Evolutionary conservation across 2,329 filamentous ascomycete genomes (phyloP), one percentile per base, ranked within the genome.

Genomic region (Colletotrichum sp.): DNA sequence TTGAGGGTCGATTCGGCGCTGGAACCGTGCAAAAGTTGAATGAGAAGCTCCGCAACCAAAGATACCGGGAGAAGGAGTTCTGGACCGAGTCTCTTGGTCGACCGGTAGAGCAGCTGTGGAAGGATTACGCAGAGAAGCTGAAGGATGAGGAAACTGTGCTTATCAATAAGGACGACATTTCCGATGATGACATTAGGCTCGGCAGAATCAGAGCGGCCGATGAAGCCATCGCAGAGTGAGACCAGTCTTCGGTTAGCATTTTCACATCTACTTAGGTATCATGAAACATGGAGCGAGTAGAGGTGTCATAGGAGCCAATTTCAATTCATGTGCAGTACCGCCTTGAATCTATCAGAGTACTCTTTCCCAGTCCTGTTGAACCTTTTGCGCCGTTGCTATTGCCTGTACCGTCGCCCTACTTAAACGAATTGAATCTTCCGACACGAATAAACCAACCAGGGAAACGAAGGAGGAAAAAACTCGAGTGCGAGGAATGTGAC

Each of bases 51-150:
- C 88, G 92, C 76, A 85, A 85, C n/a, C 86, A 86, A 55, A 87
- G 86, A 85, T 94, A 97, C 84, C 87, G 93, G 77, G 90, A 94
- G 84, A 85, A 91, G 68, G 80, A 84, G 67, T 91, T 97, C 83
- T 94, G 94, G 96, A 86, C 90, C 7, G 87, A 90, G 78, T 86
- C 96, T 30, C 91, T 95, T 79, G 94, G 94, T 0, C 83, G 87
- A 57, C 87, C 89, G 1, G 92, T 98, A 1, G 87, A 90, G 60
- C 87, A 93, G 77, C 85, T 98, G 34, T 98, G 95, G 94, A 86
- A 88, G 24, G 92, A 95, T 76, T 98, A 98, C 85, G 88, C 82
- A 8, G 80, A 85, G 34, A 78, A 80, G 24, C 24, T 83, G 34
- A 78, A 73, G 64, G 75, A 79, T 59, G 78, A 77, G 7, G 64